Conservation (phyloP, 2,329 filamentous ascomycete species). For the Paecilomyces dactylethromorphus region DNA sequence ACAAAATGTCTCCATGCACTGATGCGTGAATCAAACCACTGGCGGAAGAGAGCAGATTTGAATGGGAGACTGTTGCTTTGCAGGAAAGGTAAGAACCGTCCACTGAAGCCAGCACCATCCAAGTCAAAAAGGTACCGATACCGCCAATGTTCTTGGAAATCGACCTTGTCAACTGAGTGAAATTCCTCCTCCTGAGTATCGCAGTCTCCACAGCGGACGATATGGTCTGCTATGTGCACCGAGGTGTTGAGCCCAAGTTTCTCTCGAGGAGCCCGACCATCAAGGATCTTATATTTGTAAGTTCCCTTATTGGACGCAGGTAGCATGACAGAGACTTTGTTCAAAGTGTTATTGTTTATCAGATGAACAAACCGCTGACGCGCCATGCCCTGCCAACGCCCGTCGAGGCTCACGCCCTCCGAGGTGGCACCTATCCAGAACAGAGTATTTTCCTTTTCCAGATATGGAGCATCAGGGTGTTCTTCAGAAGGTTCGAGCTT, state of each 20-base stretch:
- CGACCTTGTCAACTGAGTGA: conserved; percentile 35
- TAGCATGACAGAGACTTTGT: conserved; percentile 50
- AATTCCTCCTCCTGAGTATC: conserved; percentile 48
- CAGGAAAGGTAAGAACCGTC: conserved; percentile 59
- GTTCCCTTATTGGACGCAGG: conserved; percentile 35
- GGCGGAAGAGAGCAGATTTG: conserved; percentile 63
- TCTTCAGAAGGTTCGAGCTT: conserved; percentile 46
- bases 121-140: conserved; percentile 67
- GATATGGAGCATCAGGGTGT: conserved; percentile 49
- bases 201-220: conserved; percentile 54
- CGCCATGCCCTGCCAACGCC: conserved; percentile 60
- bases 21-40: conserved; percentile 73
- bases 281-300: conserved; percentile 52
- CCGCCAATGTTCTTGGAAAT: conserved; percentile 54
- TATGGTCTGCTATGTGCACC: conserved; percentile 53
- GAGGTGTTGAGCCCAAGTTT: conserved; percentile 51
- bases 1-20: conserved; percentile 76
- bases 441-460: conserved; percentile 56
- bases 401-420: conserved; percentile 47
- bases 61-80: conserved; percentile 63
- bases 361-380: conserved; percentile 68
- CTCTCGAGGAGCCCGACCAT: conserved; percentile 25
- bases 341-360: conserved; percentile 51
- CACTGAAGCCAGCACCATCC: conserved; percentile 62
- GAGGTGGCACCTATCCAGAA: conserved; percentile 70